phyloP scores from a whole-genome alignment of 2,329 filamentous ascomycete genomes.

The Colletotrichum sansevieriae region DNA sequence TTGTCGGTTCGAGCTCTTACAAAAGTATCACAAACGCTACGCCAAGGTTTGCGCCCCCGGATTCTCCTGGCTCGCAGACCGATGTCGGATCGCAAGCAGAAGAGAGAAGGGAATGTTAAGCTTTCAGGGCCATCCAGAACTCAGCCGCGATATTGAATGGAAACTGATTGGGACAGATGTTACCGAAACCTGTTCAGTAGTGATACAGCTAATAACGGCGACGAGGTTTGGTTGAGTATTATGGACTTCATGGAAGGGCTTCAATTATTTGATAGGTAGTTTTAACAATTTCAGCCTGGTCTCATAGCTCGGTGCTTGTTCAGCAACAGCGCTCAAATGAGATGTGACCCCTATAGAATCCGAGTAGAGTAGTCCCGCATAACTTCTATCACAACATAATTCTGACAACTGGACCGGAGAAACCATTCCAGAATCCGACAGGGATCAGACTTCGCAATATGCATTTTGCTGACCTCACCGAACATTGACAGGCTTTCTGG shows the following conservation, averaged over 20 bases:
- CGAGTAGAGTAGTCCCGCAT: too few species aligned
- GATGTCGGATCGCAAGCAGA: not conserved
- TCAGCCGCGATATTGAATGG: not conserved
- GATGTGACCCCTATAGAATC: too few species aligned
- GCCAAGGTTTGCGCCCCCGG: not conserved
- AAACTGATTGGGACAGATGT: not conserved
- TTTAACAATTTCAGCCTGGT: too few species aligned
- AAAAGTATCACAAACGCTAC: constrained; percentile 7
- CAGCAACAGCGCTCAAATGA: too few species aligned
- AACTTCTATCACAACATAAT: not conserved
- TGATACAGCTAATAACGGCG: not conserved
- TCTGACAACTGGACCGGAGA: too few species aligned
- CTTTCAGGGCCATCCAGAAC: constrained; percentile 1
- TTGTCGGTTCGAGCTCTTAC: not conserved
- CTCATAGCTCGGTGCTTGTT: too few species aligned
- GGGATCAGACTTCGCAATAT: not conserved
- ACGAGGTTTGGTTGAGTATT: not conserved
- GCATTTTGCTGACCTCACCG: not conserved
- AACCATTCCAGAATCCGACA: too few species aligned
- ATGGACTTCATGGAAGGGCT: too few species aligned
- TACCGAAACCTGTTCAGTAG: not conserved
- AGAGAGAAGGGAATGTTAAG: not conserved
- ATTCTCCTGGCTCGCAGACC: not conserved
- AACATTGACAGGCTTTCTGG: not conserved
- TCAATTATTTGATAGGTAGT: too few species aligned